Evolutionary conservation across 257 asterid species (phyloP), one percentile per base, ranked within the genome.

Genomic region (Solanum virginianum): DNA sequence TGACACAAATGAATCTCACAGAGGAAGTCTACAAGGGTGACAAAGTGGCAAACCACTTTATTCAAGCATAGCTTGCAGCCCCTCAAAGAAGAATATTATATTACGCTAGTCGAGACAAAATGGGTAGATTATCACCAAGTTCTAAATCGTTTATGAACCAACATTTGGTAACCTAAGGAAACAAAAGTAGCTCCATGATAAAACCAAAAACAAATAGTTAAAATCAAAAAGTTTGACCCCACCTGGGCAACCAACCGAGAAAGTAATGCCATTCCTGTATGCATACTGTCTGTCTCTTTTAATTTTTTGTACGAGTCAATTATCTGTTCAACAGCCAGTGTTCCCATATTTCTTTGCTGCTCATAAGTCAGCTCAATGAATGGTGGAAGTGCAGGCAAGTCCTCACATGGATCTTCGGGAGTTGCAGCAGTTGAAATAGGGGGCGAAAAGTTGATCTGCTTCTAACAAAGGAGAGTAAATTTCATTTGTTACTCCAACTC

Each of bases 231-330:
- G 84, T 80, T 53, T 83, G 80, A 81, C 77, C 72, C 90, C 84
- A 96, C 98, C 98, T 91, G 98, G 69, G 97, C 97, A 86, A 94
- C 93, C 93, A 97, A 91, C 72, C 98, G 94, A 80, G 98, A 95
- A 79, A 95, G 92, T 90, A 97, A 88, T 83, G 94, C 92, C 90
- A 91, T 92, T 87, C 94, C 98, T 89, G 95, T 92, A 85, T 94
- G 94, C 89, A 90, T 92, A 86, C 86, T 82, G 84, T 92, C 93
- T 81, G 94, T 84, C 86, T 87, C 92, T 87, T 85, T 90, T 57
- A 92, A 87, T 87, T 88, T 87, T 91, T 89, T 91, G 89, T 92
- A 92, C 20, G 93, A 89, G 85, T 91, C 90, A 88, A 97, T 89
- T 86, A 97, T 91, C 87, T 96, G 93, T 88, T 90, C 93, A 82